phyloP scores from a whole-genome alignment of 1,284 basidiomycete genomes.

The Caloboletus inedulis region DNA sequence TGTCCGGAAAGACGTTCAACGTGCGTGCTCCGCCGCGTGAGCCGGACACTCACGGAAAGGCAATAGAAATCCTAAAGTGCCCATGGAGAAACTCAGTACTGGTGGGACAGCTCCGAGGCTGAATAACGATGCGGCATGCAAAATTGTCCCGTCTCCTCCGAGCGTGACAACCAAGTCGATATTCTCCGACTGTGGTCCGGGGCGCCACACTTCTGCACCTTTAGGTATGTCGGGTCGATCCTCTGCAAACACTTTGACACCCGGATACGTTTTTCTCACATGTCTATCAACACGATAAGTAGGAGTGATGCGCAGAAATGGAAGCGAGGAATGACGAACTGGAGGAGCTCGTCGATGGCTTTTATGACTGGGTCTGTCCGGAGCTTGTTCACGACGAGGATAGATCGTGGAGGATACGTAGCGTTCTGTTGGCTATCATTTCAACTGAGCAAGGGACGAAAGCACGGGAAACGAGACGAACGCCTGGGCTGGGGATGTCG shows the following conservation, averaged over 20 bases:
- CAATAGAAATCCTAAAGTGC: conserved; percentile 89
- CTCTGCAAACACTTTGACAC: conserved; percentile 76
- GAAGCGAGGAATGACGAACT: conserved; percentile 41
- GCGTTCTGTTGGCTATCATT: conserved; percentile 27
- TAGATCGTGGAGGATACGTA: conserved; percentile 36
- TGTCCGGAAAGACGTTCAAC: conserved; percentile 9
- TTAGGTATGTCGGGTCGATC: conserved; percentile 64
- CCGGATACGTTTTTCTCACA: conserved; percentile 60
- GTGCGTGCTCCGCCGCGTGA: background rate
- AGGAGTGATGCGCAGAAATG: background rate
- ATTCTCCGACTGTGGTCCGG: conserved; percentile 49
- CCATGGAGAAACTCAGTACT: conserved; percentile 95
- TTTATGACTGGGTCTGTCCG: conserved; percentile 70
- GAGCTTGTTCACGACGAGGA: conserved; percentile 74
- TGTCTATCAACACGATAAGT: conserved; percentile 44
- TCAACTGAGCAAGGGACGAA: conserved; percentile 25
- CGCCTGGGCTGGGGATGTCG: conserved; percentile 19
- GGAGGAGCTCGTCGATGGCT: conserved; percentile 67
- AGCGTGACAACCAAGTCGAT: conserved; percentile 90
- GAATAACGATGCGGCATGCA: conserved; percentile 93
- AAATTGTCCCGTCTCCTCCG: conserved; percentile 94
- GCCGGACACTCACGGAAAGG: conserved; percentile 76
- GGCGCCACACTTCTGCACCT: conserved; percentile 59
- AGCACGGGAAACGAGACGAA: conserved; percentile 22
- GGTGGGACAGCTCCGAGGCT: conserved; percentile 88